Conservation (phyloP, 2,329 filamentous ascomycete genomes). For the Orbilia oligospora region DNA sequence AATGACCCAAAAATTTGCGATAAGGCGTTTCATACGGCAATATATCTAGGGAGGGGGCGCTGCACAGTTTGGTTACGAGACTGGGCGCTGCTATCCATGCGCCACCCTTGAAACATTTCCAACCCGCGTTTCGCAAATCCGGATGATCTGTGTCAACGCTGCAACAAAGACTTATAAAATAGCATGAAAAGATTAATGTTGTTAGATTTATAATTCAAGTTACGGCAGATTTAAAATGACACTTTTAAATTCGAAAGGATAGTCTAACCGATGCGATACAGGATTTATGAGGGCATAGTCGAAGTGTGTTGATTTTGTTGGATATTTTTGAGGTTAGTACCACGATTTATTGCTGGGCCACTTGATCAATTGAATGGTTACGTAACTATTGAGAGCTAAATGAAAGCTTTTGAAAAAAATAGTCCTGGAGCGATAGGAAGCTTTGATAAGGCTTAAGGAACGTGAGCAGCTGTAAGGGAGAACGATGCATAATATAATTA, state of each 20-base stretch:
- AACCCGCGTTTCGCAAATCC: slow-evolving; percentile 13
- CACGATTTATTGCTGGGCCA: too few species aligned
- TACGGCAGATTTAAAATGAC: not conserved
- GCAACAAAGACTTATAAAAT: slow-evolving; percentile 1
- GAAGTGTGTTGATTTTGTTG: slow-evolving; percentile 19
- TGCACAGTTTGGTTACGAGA: too few species aligned
- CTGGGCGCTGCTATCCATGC: slow-evolving; percentile 19
- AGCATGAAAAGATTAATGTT: not conserved
- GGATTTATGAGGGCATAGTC: not conserved
- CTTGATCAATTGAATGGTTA: too few species aligned
- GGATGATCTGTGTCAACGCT: slow-evolving; percentile 14
- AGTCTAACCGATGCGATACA: not conserved
- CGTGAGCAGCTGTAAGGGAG: too few species aligned
- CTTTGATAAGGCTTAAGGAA: too few species aligned
- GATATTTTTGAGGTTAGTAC: not conserved
- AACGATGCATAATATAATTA: too few species aligned
- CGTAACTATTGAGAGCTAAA: too few species aligned
- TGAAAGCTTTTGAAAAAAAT: too few species aligned
- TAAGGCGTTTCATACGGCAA: not conserved
- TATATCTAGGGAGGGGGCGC: too few species aligned
- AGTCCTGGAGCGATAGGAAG: too few species aligned
- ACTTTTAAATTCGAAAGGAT: slow-evolving; percentile 7
- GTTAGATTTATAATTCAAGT: not conserved
- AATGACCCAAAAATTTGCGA: not conserved
- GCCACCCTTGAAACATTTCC: slow-evolving; percentile 21